Conservation (phyloP, 495 filamentous ascomycete species). For the Neurospora cerealis region DNA sequence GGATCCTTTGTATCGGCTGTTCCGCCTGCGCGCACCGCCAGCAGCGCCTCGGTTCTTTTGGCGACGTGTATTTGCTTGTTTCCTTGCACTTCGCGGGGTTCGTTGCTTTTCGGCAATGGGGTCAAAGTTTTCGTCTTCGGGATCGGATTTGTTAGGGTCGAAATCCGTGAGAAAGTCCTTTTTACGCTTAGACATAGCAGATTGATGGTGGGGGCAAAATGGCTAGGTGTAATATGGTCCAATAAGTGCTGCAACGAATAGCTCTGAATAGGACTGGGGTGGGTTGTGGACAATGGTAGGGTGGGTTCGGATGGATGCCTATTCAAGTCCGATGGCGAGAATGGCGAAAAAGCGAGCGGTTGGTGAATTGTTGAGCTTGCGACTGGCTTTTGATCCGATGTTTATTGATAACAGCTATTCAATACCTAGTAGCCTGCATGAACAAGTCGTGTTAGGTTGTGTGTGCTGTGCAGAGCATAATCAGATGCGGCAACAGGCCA, state of each 20-base stretch:
- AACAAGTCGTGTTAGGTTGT: neutral
- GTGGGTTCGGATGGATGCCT: neutral
- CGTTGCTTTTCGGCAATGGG: constrained; percentile 33
- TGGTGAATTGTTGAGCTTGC: neutral
- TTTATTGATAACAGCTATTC: neutral
- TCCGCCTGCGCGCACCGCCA: constrained; percentile 34
- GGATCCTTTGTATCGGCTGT: constrained; percentile 45
- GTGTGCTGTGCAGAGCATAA: neutral
- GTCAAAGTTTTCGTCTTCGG: constrained; percentile 72
- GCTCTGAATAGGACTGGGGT: neutral
- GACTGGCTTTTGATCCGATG: neutral
- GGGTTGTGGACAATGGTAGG: neutral
- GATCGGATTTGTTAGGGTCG: constrained; percentile 75
- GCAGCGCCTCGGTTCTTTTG: neutral
- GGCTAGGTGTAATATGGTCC: neutral
- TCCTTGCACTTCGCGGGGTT: constrained; percentile 22
- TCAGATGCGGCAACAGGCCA: neutral
- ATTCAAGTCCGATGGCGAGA: neutral
- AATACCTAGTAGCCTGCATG: neutral
- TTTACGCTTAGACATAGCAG: constrained; percentile 48
- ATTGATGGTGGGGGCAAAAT: neutral
- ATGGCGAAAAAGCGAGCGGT: neutral
- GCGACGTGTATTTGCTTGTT: constrained; percentile 30
- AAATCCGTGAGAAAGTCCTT: constrained; percentile 49
- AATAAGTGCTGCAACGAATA: neutral